phyloP scores from a whole-genome alignment of 2,329 filamentous ascomycete genomes.

The Graphiopsis chlorocephala region DNA sequence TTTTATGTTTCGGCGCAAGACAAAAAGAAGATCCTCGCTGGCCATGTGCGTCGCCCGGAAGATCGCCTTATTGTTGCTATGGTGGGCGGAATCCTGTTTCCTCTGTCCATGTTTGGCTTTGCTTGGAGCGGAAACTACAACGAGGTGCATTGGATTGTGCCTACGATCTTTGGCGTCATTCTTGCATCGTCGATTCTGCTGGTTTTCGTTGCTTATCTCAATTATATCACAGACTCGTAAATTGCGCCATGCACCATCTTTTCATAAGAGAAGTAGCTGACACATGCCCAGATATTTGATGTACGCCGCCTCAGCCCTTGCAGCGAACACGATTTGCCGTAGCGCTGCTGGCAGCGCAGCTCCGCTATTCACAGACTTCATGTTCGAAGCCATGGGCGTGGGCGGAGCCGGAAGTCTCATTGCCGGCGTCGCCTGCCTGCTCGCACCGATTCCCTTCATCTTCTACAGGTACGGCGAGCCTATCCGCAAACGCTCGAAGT shows the following conservation, averaged over 20 bases:
- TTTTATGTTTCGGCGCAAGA: slow-evolving; percentile 41
- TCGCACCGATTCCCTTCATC: slow-evolving; percentile 34
- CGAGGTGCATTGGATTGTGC: slow-evolving; percentile 47
- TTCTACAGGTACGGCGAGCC: slow-evolving; percentile 33
- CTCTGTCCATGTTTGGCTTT: slow-evolving; percentile 37
- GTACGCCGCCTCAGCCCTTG: slow-evolving; percentile 33
- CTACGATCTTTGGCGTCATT: slow-evolving; percentile 45
- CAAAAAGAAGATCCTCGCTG: slow-evolving; percentile 39
- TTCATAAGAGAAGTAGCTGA: background rate
- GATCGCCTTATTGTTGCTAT: slow-evolving; percentile 37
- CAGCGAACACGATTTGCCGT: slow-evolving; percentile 32
- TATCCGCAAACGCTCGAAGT: slow-evolving; percentile 26
- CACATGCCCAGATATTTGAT: slow-evolving; percentile 37
- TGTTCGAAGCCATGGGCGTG: slow-evolving; percentile 33
- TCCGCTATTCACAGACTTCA: slow-evolving; percentile 33
- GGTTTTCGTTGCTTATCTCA: slow-evolving; percentile 54
- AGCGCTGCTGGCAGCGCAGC: slow-evolving; percentile 32
- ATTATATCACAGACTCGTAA: slow-evolving; percentile 53
- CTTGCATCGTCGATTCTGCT: slow-evolving; percentile 42
- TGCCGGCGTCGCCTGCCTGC: slow-evolving; percentile 42
- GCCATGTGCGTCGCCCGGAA: slow-evolving; percentile 44
- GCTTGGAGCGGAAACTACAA: slow-evolving; percentile 41
- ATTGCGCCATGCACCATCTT: background rate
- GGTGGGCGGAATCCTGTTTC: slow-evolving; percentile 35
- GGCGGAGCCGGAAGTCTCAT: slow-evolving; percentile 40